These are phyloP conservation scores for Oryza longistaminata DNA, from an alignment of 176 grass and related monocot species.

Conservation along the genomic window DNA sequence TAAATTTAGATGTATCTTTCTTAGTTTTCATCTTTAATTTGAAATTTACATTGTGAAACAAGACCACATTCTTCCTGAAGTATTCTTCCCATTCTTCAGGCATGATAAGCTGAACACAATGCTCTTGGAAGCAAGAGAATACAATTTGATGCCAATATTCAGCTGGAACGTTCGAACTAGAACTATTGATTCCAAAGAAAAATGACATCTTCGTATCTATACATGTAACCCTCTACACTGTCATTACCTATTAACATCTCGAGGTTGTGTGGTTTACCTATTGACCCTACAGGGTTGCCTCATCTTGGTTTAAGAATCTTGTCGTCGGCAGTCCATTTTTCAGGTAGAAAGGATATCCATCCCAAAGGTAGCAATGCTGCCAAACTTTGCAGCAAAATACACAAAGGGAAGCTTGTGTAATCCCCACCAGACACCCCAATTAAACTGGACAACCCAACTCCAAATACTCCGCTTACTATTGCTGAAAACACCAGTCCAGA, in stretches of 20 bases:
- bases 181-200: conserved; percentile 12
- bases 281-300: not conserved
- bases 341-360: conserved; percentile 69
- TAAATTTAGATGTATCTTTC: not conserved
- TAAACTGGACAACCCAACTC: conserved; percentile 63
- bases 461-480: conserved; percentile 69
- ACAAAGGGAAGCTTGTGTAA: conserved; percentile 67
- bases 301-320: conserved; percentile 42
- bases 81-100: not conserved
- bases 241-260: conserved; percentile 29
- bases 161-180: not conserved
- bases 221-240: conserved; percentile 24
- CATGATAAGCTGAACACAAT: not conserved
- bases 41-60: not conserved
- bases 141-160: not conserved
- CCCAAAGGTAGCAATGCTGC: conserved; percentile 73
- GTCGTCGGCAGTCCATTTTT: conserved; percentile 45
- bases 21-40: not conserved
- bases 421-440: conserved; percentile 63
- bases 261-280: not conserved
- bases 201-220: conserved; percentile 27
- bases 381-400: conserved; percentile 72
- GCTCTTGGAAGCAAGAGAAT: not conserved
- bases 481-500: conserved; percentile 76
- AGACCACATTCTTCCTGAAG: not conserved